Conservation (phyloP, 306 rosid species). For the Hippophae gyantsensis region DNA sequence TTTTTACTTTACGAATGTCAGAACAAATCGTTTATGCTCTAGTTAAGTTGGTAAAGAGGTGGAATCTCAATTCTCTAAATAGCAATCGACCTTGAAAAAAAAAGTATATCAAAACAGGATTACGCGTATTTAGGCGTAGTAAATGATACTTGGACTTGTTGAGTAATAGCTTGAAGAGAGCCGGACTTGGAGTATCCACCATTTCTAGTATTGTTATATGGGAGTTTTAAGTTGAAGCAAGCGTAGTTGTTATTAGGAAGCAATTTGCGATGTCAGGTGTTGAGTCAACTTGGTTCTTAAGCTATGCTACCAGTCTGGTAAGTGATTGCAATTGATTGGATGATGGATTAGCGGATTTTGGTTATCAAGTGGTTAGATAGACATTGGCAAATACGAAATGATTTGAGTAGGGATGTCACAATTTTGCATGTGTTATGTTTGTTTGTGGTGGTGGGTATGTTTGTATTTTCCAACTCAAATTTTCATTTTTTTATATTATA, state of each 20-base stretch:
- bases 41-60: no score
- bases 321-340: slow-evolving; percentile 10
- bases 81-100: no score
- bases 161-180: background rate
- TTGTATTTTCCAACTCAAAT: no score
- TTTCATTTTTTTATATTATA: no score
- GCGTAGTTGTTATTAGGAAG: slow-evolving; percentile 6
- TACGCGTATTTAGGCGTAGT: background rate
- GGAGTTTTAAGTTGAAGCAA: slow-evolving; percentile 8
- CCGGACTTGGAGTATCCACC: background rate
- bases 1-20: background rate
- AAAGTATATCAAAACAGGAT: no score
- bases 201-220: background rate
- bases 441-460: no score
- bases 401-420: background rate
- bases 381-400: background rate
- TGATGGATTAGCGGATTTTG: background rate
- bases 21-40: background rate
- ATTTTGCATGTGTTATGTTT: no score
- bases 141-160: background rate
- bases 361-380: no score
- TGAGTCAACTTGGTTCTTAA: slow-evolving; percentile 12
- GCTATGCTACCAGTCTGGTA: slow-evolving; percentile 9
- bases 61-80: no score
- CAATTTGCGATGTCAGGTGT: slow-evolving; percentile 6